A percentile compares a stretch with the other conserved stretches of the same genome.
These are phyloP conservation scores for Mayamaea pseudoterrestris DNA, from an alignment of 108 stramenopile genomes.

Conservation along the genomic window DNA sequence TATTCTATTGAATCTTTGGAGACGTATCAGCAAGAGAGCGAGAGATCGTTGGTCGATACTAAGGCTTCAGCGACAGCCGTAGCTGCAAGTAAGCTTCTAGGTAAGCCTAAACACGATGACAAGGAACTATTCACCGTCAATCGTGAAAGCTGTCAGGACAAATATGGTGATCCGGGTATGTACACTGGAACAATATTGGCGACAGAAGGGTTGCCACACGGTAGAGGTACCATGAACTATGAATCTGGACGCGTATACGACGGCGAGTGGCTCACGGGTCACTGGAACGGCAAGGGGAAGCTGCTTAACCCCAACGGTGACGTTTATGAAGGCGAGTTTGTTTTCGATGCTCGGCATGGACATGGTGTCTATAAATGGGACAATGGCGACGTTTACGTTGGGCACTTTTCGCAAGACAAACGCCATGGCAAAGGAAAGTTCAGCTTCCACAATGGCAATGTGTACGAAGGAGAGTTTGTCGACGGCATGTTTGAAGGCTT, in stretches of 20 bases:
- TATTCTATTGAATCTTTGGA: too few relatives aligned
- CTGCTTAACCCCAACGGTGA: constrained; percentile 32
- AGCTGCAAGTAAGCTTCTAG: too few relatives aligned
- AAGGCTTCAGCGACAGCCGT: too few relatives aligned
- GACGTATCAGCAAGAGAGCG: too few relatives aligned
- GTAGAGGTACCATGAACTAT: constrained; percentile 46
- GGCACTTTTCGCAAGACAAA: constrained; percentile 27
- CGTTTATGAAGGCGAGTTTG: constrained; percentile 28
- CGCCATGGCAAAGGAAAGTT: constrained; percentile 33
- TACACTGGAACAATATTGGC: constrained; percentile 19
- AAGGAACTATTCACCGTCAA: constrained; percentile 3
- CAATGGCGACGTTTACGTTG: constrained; percentile 27
- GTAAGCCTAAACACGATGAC: too few relatives aligned
- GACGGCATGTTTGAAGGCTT: constrained; percentile 26
- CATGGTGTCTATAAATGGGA: constrained; percentile 26
- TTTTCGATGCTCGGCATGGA: constrained; percentile 30
- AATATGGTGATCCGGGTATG: constrained; percentile 31
- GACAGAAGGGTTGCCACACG: constrained; percentile 27
- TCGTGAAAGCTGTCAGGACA: constrained; percentile 11
- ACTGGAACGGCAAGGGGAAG: constrained; percentile 35
- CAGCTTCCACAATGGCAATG: constrained; percentile 29
- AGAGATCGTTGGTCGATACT: too few relatives aligned
- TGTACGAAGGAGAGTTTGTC: constrained; percentile 35
- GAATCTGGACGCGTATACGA: constrained; percentile 41
- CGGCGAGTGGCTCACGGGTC: constrained; percentile 49